Conservation (phyloP, 257 asterid genomes). For the Verbascum thapsus region DNA sequence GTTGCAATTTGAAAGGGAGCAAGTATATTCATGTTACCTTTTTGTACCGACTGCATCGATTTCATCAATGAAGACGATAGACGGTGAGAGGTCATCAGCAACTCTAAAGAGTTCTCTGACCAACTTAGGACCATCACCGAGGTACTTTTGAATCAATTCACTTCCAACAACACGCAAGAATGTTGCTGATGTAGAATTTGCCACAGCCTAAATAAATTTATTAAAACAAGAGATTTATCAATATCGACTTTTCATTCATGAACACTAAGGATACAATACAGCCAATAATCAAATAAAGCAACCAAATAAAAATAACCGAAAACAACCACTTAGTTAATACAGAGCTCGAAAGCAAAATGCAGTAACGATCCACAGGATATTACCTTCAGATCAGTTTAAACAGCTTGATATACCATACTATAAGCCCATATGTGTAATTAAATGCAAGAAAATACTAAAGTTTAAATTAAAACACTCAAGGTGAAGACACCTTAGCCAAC, state of each 20-base stretch:
- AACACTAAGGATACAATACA: conserved; percentile 40
- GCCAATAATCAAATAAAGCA: conserved; percentile 32
- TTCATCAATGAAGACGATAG: conserved; percentile 92
- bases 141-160: conserved; percentile 86
- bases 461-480: background rate
- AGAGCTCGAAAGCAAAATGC: conserved; percentile 4
- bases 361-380: conserved; percentile 8
- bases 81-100: conserved; percentile 95
- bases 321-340: background rate
- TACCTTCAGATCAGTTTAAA: background rate
- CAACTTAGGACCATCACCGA: conserved; percentile 97
- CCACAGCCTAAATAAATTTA: conserved; percentile 68
- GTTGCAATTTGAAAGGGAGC: conserved; percentile 7
- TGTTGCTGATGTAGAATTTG: conserved; percentile 96
- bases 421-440: conserved; percentile 1
- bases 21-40: conserved; percentile 46
- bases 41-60: conserved; percentile 94
- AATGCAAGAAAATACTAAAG: conserved; percentile 4
- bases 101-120: conserved; percentile 96
- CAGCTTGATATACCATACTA: background rate
- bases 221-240: conserved; percentile 21
- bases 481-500: background rate
- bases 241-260: conserved; percentile 46
- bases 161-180: conserved; percentile 97
- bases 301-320: background rate